phyloP scores from a whole-genome alignment of 2,329 filamentous ascomycete species.

The Fusarium poae region DNA sequence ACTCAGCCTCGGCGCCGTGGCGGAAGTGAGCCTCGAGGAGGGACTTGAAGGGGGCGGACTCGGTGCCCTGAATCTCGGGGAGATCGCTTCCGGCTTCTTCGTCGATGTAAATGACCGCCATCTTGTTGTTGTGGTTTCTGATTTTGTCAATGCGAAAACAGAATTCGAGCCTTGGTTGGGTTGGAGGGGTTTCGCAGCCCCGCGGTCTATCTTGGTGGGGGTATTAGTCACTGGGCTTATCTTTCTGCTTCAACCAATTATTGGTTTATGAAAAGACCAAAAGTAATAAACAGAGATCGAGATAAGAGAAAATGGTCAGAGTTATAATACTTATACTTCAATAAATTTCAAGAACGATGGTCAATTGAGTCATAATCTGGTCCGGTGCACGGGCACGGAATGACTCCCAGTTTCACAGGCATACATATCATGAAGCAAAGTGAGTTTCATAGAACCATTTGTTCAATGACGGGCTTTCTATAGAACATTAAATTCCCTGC shows the following conservation, averaged over 20 bases:
- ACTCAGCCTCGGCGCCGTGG: constrained; percentile 50
- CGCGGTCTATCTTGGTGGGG: constrained; percentile 41
- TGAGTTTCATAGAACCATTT: constrained; percentile 5
- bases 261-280: background rate
- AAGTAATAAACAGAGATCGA: background rate
- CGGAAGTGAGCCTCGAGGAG: constrained; percentile 80
- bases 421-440: background rate
- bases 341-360: too few species aligned
- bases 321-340: too few species aligned
- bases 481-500: background rate
- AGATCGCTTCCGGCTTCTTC: constrained; percentile 83
- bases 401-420: background rate
- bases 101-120: constrained; percentile 67
- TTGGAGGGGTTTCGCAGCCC: constrained; percentile 40
- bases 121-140: constrained; percentile 46
- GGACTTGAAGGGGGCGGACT: constrained; percentile 83
- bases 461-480: background rate
- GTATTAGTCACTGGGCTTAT: constrained; percentile 38
- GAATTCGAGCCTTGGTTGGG: constrained; percentile 24
- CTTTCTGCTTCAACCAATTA: constrained; percentile 8
- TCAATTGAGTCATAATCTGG: constrained; percentile 5
- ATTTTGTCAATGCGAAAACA: constrained; percentile 27
- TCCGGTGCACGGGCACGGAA: background rate
- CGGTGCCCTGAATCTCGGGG: constrained; percentile 73
- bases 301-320: background rate